Evolutionary conservation across 768 basidiomycete genomes (phyloP).

Genomic region (Ramaria rubella): DNA sequence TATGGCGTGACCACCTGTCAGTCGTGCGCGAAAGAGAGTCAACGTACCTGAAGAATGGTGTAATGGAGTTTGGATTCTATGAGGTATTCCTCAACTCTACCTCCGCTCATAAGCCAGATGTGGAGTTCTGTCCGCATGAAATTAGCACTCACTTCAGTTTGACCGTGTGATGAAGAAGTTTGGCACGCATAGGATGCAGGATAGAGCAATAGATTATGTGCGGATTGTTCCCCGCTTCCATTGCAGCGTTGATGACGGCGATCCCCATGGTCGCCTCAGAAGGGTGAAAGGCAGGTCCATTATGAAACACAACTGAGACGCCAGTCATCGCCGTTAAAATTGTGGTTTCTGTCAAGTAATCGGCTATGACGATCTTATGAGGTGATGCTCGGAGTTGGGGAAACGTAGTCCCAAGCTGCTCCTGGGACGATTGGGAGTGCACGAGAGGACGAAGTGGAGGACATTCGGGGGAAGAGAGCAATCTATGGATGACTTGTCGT

Average conservation of each 20-base stretch:
- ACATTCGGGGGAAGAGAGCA: slow-evolving; percentile 1
- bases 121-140: neutral
- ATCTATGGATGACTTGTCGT: neutral
- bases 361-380: slow-evolving; percentile 18
- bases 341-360: slow-evolving; percentile 20
- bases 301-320: slow-evolving; percentile 24
- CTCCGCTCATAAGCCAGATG: neutral
- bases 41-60: slow-evolving; percentile 28
- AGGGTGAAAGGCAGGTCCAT: slow-evolving; percentile 22
- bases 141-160: slow-evolving; percentile 16
- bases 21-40: neutral
- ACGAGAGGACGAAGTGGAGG: neutral
- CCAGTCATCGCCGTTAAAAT: slow-evolving; percentile 19
- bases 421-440: neutral
- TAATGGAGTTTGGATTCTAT: slow-evolving; percentile 29
- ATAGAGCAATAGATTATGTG: slow-evolving; percentile 20
- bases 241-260: slow-evolving; percentile 27
- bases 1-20: neutral
- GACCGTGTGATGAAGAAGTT: slow-evolving; percentile 21
- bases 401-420: neutral
- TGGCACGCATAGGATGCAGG: neutral
- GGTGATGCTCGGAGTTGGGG: neutral
- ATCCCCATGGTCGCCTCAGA: slow-evolving; percentile 28
- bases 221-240: slow-evolving; percentile 20
- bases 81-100: slow-evolving; percentile 27